A percentile compares a stretch with the other conserved stretches of the same genome.
These are phyloP conservation scores for Candida schatavii DNA, from an alignment of 805 yeast species.

Conservation along the genomic window DNA sequence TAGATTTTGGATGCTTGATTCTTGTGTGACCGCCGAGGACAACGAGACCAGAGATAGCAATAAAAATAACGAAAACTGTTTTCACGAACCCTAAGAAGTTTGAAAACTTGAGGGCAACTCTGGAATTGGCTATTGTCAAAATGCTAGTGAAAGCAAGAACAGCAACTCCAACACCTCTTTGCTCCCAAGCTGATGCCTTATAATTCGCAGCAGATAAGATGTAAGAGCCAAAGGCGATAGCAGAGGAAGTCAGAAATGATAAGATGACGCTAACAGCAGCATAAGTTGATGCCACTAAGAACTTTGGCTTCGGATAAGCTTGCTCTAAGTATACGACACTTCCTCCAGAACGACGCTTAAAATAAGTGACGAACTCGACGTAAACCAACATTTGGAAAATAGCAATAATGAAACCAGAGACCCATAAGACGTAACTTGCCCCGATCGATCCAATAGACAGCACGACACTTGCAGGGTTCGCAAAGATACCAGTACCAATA, in stretches of 20 bases:
- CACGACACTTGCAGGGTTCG: slow-evolving; percentile 63
- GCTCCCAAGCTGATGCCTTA: slow-evolving; percentile 29
- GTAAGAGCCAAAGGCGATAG: slow-evolving; percentile 36
- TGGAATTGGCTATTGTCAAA: slow-evolving; percentile 23
- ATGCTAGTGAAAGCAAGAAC: slow-evolving; percentile 23
- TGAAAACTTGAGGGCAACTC: slow-evolving; percentile 26
- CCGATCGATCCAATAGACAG: slow-evolving; percentile 44
- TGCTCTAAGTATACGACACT: slow-evolving; percentile 40
- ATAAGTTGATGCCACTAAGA: slow-evolving; percentile 32
- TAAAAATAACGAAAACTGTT: slow-evolving; percentile 29
- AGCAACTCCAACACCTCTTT: slow-evolving; percentile 34
- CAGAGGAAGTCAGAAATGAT: slow-evolving; percentile 34
- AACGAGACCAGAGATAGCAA: slow-evolving; percentile 32
- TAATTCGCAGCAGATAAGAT: slow-evolving; percentile 30
- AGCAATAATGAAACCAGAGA: slow-evolving; percentile 38
- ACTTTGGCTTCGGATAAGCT: slow-evolving; percentile 33
- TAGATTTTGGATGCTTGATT: slow-evolving; percentile 28
- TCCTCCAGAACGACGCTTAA: slow-evolving; percentile 32
- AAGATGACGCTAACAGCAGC: slow-evolving; percentile 39
- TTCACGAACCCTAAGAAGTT: slow-evolving; percentile 35
- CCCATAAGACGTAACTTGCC: slow-evolving; percentile 43
- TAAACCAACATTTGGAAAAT: slow-evolving; percentile 34
- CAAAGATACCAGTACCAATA: slow-evolving; percentile 75
- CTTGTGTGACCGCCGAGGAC: slow-evolving; percentile 35
- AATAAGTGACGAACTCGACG: slow-evolving; percentile 42